These are phyloP conservation scores for Ogataea sp. DNA, from an alignment of 805 yeast genomes.

Conservation along the genomic window DNA sequence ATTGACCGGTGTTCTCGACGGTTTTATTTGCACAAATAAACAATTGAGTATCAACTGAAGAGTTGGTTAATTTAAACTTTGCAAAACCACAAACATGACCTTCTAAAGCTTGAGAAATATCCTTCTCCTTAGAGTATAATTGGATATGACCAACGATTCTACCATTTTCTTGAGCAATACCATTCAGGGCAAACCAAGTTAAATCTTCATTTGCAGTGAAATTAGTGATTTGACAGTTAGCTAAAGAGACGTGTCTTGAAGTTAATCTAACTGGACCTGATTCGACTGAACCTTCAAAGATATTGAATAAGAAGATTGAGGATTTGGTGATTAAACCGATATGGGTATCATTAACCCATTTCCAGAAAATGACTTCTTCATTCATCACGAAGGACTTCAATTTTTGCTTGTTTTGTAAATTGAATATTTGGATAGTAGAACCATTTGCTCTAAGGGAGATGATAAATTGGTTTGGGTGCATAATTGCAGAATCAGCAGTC, in stretches of 20 bases:
- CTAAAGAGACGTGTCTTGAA: slow-evolving; percentile 72
- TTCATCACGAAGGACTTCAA: slow-evolving; percentile 78
- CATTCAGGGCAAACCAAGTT: slow-evolving; percentile 93
- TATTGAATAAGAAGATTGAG: slow-evolving; percentile 71
- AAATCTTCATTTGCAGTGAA: slow-evolving; percentile 72
- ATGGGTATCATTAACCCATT: slow-evolving; percentile 69
- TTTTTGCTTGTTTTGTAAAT: slow-evolving; percentile 79
- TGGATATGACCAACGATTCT: slow-evolving; percentile 96
- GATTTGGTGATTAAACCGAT: slow-evolving; percentile 82
- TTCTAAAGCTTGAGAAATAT: slow-evolving; percentile 92
- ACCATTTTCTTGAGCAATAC: slow-evolving; percentile 90
- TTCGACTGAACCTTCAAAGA: slow-evolving; percentile 73
- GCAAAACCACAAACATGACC: slow-evolving; percentile 96
- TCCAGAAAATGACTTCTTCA: slow-evolving; percentile 93
- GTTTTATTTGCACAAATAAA: slow-evolving; percentile 90
- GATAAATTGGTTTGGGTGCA: slow-evolving; percentile 86
- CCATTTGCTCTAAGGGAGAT: slow-evolving; percentile 95
- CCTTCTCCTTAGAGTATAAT: slow-evolving; percentile 78
- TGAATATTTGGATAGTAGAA: slow-evolving; percentile 90
- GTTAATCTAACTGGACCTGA: slow-evolving; percentile 78
- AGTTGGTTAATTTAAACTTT: slow-evolving; percentile 63
- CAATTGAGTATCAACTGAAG: slow-evolving; percentile 69
- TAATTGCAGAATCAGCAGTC: slow-evolving; percentile 95
- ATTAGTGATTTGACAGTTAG: slow-evolving; percentile 82
- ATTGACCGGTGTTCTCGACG: slow-evolving; percentile 72